Evolutionary conservation across 2,329 filamentous ascomycete genomes (phyloP).

Genomic region (Sclerotinia sclerotiorum): DNA sequence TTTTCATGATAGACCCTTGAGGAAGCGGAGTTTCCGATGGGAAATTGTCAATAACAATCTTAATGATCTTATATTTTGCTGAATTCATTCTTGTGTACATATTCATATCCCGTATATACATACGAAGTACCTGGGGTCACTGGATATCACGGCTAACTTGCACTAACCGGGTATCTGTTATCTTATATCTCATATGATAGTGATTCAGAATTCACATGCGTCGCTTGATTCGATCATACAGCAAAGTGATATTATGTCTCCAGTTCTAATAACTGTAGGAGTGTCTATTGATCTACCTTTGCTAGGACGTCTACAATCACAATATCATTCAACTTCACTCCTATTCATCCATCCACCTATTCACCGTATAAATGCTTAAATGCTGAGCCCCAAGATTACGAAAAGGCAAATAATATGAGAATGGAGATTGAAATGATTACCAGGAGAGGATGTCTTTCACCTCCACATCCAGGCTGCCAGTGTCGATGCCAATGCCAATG

Average conservation of each 20-base stretch:
- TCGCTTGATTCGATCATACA: no score
- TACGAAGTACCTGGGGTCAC: neutral
- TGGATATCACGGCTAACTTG: neutral
- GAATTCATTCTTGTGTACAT: neutral
- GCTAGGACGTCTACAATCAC: no score
- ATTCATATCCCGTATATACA: neutral
- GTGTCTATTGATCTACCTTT: neutral
- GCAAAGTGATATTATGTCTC: no score
- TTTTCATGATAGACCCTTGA: neutral
- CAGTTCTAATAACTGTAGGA: no score
- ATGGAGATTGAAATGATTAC: neutral
- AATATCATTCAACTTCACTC: no score
- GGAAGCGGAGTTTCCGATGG: neutral
- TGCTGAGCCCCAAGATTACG: conserved; percentile 13
- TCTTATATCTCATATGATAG: neutral
- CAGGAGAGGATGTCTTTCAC: neutral
- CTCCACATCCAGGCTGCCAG: neutral
- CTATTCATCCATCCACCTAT: neutral
- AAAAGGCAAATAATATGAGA: neutral
- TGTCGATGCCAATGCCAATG: neutral
- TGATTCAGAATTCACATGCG: neutral
- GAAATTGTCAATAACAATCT: neutral
- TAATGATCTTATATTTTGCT: neutral
- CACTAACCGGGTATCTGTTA: neutral
- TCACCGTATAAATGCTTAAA: neutral